Evolutionary conservation across 116 monocot species (phyloP).

Genomic region (Cymodocea nodosa): DNA sequence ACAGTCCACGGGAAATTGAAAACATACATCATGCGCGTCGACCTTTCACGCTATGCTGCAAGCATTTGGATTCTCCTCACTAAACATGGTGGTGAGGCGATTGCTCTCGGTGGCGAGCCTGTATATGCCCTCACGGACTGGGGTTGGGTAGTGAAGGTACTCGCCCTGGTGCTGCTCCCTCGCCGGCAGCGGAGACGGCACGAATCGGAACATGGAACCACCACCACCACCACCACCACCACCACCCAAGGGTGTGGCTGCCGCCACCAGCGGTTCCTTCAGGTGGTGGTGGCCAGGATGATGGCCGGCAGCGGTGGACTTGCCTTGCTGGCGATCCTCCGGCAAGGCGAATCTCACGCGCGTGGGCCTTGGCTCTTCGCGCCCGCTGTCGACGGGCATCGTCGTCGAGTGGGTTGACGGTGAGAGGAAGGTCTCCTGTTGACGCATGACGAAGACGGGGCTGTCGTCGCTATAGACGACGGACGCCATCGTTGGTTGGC

Average conservation of each 20-base stretch:
- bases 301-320: too few species aligned
- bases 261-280: neutral
- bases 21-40: too few species aligned
- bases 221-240: too few species aligned
- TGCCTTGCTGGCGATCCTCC: neutral
- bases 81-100: slow-evolving; percentile 58
- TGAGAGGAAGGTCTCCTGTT: too few species aligned
- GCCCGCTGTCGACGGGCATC: too few species aligned
- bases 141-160: slow-evolving; percentile 52
- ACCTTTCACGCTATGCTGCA: slow-evolving; percentile 56
- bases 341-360: slow-evolving; percentile 7
- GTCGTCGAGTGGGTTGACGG: too few species aligned
- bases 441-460: too few species aligned
- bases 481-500: too few species aligned
- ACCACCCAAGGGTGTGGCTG: too few species aligned
- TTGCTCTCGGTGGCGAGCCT: slow-evolving; percentile 56
- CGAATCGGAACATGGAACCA: slow-evolving; percentile 18
- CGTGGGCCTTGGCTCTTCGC: neutral
- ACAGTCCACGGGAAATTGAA: too few species aligned
- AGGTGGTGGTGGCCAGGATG: neutral
- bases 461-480: too few species aligned
- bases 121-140: slow-evolving; percentile 66
- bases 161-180: slow-evolving; percentile 41
- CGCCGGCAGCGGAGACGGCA: slow-evolving; percentile 43
- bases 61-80: slow-evolving; percentile 92